Base-by-base conservation (phyloP, 306 rosid species). In the Corylus avellana region DNA sequence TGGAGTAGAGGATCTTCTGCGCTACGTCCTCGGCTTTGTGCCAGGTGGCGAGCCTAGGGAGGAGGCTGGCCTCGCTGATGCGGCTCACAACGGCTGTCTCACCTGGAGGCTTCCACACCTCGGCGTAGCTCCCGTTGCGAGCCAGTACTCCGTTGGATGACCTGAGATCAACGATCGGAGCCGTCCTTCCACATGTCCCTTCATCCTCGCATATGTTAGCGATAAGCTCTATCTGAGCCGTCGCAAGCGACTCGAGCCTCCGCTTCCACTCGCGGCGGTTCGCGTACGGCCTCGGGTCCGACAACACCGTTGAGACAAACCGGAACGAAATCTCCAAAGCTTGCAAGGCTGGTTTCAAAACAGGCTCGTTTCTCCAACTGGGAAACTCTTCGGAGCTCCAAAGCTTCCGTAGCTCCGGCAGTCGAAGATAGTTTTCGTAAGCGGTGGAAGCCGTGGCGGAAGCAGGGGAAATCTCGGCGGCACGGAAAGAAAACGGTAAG, bases 271-370 rank as follows among this genome's bases (percentile, higher is more conserved):
- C 97, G 58, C 95, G 87, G 11, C 82, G 84, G 88, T 91, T 92
- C 1, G 82, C 72, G 46, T 92, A 92, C 4, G 91, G 92, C 8
- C 98, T 70, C 0, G 96, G 93, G 72, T 95, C 98, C 0, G 92
- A 90, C n/a, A 89, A 22, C 12, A 81, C 85, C 51, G 91, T 89
- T 4, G 92, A 83, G 35, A 95, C 63, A 71, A 95, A 84, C 35
- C 97, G 91, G 80, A 95, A 92, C 22, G 98, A 86, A 61, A 92
- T 90, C 74, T 95, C 98, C 4, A 95, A 77, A 7, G 91, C 98
- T 7, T 90, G 93, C 5, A 95, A 42, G 12, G 94, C 88, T 61
- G 98, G 98, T 62, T 90, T 95, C 48, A 91, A 7, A 42, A 92
- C 46, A 3, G 97, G 81, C 84, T 95, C 92, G 86, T 76, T 90